phyloP scores from a whole-genome alignment of 345 rosid genomes.

The Eucalyptus curtisii region DNA sequence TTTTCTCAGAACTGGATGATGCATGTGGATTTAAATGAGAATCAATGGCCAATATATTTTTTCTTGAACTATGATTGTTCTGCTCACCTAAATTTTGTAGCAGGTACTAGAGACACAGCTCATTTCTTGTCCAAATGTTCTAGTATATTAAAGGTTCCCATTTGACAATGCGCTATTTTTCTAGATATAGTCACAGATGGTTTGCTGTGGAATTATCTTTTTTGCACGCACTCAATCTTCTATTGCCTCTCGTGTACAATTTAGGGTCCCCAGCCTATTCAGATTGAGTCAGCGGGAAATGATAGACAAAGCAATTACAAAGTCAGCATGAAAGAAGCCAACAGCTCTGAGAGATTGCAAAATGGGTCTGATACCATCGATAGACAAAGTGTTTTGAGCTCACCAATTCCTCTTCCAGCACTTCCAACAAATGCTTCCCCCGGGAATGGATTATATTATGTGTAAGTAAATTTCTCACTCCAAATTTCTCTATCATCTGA shows the following conservation, averaged over 20 bases:
- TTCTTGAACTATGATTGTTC: not conserved
- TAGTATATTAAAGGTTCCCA: not conserved
- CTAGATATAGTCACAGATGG: not conserved
- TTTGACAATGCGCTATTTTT: not conserved
- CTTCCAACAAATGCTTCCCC: conserved; percentile 21
- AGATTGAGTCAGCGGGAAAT: conserved; percentile 20
- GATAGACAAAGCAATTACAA: conserved; percentile 1
- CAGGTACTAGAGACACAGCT: not conserved
- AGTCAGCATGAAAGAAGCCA: conserved; percentile 1
- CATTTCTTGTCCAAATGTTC: not conserved
- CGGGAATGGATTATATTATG: conserved; percentile 51
- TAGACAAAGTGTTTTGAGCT: conserved; percentile 16
- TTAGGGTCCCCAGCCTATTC: conserved; percentile 13
- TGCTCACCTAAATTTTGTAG: not conserved
- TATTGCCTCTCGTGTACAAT: not conserved
- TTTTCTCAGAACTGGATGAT: not conserved
- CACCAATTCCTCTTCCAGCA: conserved; percentile 55
- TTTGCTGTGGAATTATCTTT: not conserved
- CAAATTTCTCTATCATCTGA: not conserved
- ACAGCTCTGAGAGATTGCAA: conserved; percentile 14
- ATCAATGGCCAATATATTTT: not conserved
- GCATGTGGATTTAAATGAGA: not conserved
- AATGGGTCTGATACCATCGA: conserved; percentile 4
- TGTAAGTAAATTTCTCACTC: conserved; percentile 16
- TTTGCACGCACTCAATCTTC: not conserved